These are phyloP conservation scores for Arthrobotrys sinensis DNA, from an alignment of 2,329 filamentous ascomycete species.

Conservation along the genomic window DNA sequence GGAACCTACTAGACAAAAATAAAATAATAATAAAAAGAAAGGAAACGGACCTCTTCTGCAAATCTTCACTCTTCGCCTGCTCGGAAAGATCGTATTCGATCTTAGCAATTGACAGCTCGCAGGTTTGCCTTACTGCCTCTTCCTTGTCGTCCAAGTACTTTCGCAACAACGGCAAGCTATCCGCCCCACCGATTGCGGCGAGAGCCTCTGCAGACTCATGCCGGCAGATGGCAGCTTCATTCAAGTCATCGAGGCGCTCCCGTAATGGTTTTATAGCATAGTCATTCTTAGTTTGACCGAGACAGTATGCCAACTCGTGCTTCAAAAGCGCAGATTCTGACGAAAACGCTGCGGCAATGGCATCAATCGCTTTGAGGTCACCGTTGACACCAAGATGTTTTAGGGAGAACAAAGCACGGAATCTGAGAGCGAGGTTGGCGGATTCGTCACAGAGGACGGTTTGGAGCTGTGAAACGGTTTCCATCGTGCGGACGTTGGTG, in stretches of 20 bases:
- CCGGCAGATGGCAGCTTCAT: conserved; percentile 94
- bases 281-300: conserved; percentile 88
- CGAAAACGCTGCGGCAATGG: conserved; percentile 88
- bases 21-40: conserved; percentile 12
- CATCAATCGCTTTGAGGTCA: conserved; percentile 76
- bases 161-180: conserved; percentile 81
- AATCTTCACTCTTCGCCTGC: conserved; percentile 79
- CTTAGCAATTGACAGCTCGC: conserved; percentile 93
- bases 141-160: conserved; percentile 80
- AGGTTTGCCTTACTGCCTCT: conserved; percentile 92
- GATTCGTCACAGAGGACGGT: conserved; percentile 86
- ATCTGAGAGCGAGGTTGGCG: conserved; percentile 83
- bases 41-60: conserved; percentile 80
- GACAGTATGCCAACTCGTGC: conserved; percentile 96
- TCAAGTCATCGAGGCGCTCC: conserved; percentile 80
- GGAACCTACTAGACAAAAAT: not conserved
- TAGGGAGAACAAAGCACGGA: conserved; percentile 96
- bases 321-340: conserved; percentile 92
- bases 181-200: conserved; percentile 83
- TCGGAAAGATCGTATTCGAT: conserved; percentile 93
- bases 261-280: conserved; percentile 77
- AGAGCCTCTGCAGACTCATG: conserved; percentile 97
- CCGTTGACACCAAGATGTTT: conserved; percentile 88
- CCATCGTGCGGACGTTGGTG: conserved; percentile 36
- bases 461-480: conserved; percentile 74